Percentiles rank a stretch among this genome's conserved stretches.
Evolutionary conservation across 2,329 filamentous ascomycete species (phyloP).

Genomic region (Verticillium albo-atrum): DNA sequence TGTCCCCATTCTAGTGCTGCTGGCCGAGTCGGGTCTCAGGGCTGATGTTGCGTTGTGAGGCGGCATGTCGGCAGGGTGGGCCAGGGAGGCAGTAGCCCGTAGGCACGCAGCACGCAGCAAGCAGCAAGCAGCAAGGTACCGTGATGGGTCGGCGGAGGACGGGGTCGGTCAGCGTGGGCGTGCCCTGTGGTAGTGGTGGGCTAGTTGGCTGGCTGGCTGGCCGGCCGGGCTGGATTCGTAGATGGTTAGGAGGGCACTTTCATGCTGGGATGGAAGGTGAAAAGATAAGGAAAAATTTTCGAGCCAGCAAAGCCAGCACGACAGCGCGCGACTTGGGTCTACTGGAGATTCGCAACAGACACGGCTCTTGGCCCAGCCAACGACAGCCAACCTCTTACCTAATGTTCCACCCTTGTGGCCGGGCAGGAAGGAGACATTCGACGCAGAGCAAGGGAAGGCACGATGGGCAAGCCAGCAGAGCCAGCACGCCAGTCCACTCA

Average conservation of each 20-base stretch:
- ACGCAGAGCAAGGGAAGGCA: neutral
- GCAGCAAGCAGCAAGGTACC: neutral
- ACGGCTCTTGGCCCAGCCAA: constrained; percentile 6
- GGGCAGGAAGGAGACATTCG: neutral
- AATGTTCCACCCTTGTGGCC: neutral
- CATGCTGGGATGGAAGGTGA: neutral
- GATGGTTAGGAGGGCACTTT: neutral
- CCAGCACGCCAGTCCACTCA: neutral
- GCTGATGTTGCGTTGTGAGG: neutral
- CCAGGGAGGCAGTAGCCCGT: neutral
- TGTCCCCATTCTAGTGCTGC: neutral
- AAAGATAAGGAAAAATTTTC: constrained; percentile 15
- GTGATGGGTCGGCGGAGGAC: neutral
- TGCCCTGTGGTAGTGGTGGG: neutral
- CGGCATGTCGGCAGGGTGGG: neutral
- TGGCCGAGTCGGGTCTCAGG: neutral
- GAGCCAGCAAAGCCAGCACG: neutral
- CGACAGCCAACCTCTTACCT: constrained; percentile 7
- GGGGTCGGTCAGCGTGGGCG: neutral
- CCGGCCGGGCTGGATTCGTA: no score
- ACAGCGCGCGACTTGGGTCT: neutral
- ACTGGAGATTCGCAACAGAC: neutral
- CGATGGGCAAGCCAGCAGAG: neutral
- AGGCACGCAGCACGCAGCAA: neutral
- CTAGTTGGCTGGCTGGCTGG: neutral